Percentiles rank a stretch among this genome's conserved stretches.
These are phyloP conservation scores for Corymbia maculata DNA, from an alignment of 345 rosid species.

Conservation along the genomic window DNA sequence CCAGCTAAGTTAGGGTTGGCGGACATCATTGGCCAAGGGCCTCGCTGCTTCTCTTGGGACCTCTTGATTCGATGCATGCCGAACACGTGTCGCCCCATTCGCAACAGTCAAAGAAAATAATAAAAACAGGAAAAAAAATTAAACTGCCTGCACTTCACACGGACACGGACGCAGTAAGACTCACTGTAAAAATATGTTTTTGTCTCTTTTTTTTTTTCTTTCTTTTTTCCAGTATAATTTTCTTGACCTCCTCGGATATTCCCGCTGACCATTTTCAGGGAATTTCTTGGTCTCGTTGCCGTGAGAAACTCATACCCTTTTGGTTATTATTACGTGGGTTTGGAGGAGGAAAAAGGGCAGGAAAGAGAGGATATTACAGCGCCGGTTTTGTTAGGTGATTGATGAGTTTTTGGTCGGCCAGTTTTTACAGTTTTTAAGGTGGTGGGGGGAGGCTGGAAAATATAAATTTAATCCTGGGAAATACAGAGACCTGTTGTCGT, in stretches of 20 bases:
- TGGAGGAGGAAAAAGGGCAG: not conserved
- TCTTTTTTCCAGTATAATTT: not conserved
- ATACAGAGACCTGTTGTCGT: not conserved
- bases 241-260: not conserved
- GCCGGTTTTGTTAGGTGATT: not conserved
- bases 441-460: not conserved
- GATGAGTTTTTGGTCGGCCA: not conserved
- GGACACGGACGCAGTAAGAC: not conserved
- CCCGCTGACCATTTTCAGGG: not conserved
- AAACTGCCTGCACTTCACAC: not conserved
- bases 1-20: not conserved
- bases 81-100: not conserved
- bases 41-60: not conserved
- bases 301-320: not conserved
- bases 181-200: not conserved
- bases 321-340: not conserved
- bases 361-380: not conserved
- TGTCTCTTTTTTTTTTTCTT: not conserved
- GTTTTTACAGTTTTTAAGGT: not conserved
- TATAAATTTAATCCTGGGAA: not conserved
- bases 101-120: not conserved
- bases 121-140: not conserved
- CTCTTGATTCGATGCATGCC: not conserved
- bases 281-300: not conserved
- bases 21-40: not conserved